Base-by-base conservation (phyloP, 768 basidiomycete genomes). In the Trametes coccinea region DNA sequence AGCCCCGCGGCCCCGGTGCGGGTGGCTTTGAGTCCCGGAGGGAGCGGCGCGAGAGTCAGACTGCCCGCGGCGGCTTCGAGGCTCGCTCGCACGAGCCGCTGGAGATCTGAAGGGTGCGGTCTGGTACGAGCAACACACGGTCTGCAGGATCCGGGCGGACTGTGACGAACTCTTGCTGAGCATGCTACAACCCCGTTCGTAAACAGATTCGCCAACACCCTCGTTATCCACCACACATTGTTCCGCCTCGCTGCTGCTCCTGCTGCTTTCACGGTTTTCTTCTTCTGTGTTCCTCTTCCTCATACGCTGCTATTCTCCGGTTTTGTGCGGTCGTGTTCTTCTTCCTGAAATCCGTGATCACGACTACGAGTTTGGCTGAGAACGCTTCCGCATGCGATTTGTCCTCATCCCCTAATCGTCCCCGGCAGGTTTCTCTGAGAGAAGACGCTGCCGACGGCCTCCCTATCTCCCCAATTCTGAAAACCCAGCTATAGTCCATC, bases 61-160 rank as follows among this genome's bases (percentile, higher is more conserved):
- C 78, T 50, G 82, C 86, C 77, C 84, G 84, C 75, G 71, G 66
- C 39, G 89, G 87, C 74, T 83, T 93, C 69, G 92, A 94, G 72
- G 84, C 90, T 69, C 85, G 88, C 75, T 90, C 90, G 64, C 89
- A 92, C 78, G 90, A 94, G 79, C 90, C 90, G 43, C 75, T 93
- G 77, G 92, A 93, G 74, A 87, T 93, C 81, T 92, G 79, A 69
- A 50, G 53, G 52, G 37, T 43, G 22, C 22, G 46, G 11, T 31
- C 14, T 48, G 33, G 30, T 27, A 45, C 41, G 51, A 52, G n/a
- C 11, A 33, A 40, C 14, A 40, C 14, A 17, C 52, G 53, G 55
- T 50, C 16, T 46, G 49, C 43, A 37, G 34, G 49, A 52, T 29
- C 54, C 50, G 39, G 53, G 45, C 53, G 59, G 60, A 61, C 46